These are phyloP conservation scores for Termitomyces bulborhizus DNA, from an alignment of 768 basidiomycete genomes.

Conservation along the genomic window DNA sequence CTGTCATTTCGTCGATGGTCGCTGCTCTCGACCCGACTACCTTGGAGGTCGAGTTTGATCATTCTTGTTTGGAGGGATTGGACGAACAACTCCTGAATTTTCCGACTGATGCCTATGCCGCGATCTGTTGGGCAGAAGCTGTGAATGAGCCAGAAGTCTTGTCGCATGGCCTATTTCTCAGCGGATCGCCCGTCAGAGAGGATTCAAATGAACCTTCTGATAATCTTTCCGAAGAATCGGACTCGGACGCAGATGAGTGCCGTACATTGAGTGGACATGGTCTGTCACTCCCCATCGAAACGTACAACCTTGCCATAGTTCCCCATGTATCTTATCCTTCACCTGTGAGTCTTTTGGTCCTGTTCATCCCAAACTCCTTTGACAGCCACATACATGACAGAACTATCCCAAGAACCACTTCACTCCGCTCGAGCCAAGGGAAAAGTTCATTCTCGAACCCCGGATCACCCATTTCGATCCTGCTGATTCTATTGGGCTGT, in stretches of 20 bases:
- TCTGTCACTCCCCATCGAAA: not conserved
- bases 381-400: not conserved
- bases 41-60: conserved; percentile 30
- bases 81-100: conserved; percentile 29
- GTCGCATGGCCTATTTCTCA: not conserved
- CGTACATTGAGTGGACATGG: conserved; percentile 15
- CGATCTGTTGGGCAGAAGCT: conserved; percentile 29
- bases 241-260: conserved; percentile 22
- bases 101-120: conserved; percentile 29
- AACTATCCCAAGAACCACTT: not conserved
- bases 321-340: not conserved
- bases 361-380: not conserved
- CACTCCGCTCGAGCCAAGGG: conserved; percentile 3
- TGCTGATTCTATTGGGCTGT: conserved; percentile 21
- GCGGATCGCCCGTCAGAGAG: not conserved
- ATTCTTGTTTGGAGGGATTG: conserved; percentile 31
- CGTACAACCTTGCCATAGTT: not conserved
- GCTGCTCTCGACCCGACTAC: conserved; percentile 30
- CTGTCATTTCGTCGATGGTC: conserved; percentile 7
- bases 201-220: conserved; percentile 7
- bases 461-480: conserved; percentile 13
- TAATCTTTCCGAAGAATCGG: conserved; percentile 20
- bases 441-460: conserved; percentile 14
- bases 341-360: conserved; percentile 1
- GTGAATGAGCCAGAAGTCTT: conserved; percentile 9